Percentiles rank a stretch among this genome's conserved stretches.
Evolutionary conservation across 805 yeast genomes (phyloP).

Genomic region (Ogataea parapolymorpha): DNA sequence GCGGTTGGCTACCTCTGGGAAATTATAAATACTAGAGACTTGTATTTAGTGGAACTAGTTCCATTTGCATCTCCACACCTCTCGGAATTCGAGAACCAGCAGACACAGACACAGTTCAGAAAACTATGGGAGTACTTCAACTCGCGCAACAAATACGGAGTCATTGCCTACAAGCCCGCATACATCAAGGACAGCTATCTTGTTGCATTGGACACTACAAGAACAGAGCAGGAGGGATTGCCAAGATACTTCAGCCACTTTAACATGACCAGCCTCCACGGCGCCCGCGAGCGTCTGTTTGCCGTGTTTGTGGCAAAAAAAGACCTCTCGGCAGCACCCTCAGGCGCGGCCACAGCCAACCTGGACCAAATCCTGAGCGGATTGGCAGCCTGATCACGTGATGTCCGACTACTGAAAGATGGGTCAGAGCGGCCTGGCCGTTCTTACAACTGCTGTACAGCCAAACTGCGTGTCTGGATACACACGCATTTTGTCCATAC

Average conservation of each 20-base stretch:
- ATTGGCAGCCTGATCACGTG: conserved; percentile 11
- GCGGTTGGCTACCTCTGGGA: conserved; percentile 58
- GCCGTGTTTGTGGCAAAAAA: conserved; percentile 28
- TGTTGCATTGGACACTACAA: conserved; percentile 30
- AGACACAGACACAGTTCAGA: conserved; percentile 24
- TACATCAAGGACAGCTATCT: conserved; percentile 65
- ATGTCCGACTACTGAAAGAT: too few species aligned
- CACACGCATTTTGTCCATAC: conserved; percentile 1
- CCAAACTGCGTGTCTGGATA: neutral
- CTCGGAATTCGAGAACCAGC: conserved; percentile 27
- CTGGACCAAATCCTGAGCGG: conserved; percentile 18
- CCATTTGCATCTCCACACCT: conserved; percentile 18
- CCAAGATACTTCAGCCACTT: conserved; percentile 22
- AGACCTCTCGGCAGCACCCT: conserved; percentile 12
- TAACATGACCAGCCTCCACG: conserved; percentile 16
- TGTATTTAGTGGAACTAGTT: conserved; percentile 47
- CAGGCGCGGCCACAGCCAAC: conserved; percentile 8
- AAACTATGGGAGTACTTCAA: conserved; percentile 45
- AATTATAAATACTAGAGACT: conserved; percentile 46
- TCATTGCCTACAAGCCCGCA: conserved; percentile 45
- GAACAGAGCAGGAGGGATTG: conserved; percentile 11
- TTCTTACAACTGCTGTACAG: neutral
- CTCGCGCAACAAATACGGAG: conserved; percentile 52
- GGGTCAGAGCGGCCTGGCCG: too few species aligned
- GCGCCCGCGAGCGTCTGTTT: conserved; percentile 22